A percentile compares a stretch with the other conserved stretches of the same genome.
Evolutionary conservation across 2,329 filamentous ascomycete genomes (phyloP).

Genomic region (Fusarium pininemorale): DNA sequence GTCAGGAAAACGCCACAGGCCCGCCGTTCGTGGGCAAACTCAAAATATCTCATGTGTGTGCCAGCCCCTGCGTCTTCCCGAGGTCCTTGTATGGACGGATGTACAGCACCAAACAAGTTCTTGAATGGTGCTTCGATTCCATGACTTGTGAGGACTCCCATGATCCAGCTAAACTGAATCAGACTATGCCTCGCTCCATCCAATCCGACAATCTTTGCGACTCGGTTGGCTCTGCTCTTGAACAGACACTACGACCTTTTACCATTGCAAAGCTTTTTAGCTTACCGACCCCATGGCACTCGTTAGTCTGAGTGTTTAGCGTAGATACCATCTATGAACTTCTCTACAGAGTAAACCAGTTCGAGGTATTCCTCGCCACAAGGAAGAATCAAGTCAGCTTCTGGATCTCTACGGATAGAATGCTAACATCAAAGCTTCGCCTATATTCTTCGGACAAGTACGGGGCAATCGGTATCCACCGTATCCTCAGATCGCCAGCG

Average conservation of each 20-base stretch:
- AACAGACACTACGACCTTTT: not conserved
- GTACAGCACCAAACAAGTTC: not conserved
- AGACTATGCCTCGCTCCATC: slow-evolving; percentile 15
- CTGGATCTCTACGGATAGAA: not conserved
- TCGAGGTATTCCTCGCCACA: slow-evolving; percentile 8
- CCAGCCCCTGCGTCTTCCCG: slow-evolving; percentile 37
- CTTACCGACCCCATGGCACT: slow-evolving; percentile 22
- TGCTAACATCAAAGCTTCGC: not conserved
- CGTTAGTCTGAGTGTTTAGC: not conserved
- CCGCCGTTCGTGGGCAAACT: slow-evolving; percentile 35
- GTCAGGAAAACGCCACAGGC: slow-evolving; percentile 34
- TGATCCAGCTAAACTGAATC: slow-evolving; percentile 25
- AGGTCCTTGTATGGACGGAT: not conserved
- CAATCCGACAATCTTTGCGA: not conserved
- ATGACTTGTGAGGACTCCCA: slow-evolving; percentile 30
- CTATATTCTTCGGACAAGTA: not conserved
- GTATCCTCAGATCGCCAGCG: not conserved
- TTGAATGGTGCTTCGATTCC: slow-evolving; percentile 24
- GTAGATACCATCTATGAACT: not conserved
- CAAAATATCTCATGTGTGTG: slow-evolving; percentile 28
- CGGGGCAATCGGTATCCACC: not conserved
- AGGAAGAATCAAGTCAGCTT: not conserved
- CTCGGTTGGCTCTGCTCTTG: not conserved
- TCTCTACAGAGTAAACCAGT: not conserved
- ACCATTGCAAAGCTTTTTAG: not conserved